Conservation (phyloP, 306 rosid species). For the Prosopis cineraria region DNA sequence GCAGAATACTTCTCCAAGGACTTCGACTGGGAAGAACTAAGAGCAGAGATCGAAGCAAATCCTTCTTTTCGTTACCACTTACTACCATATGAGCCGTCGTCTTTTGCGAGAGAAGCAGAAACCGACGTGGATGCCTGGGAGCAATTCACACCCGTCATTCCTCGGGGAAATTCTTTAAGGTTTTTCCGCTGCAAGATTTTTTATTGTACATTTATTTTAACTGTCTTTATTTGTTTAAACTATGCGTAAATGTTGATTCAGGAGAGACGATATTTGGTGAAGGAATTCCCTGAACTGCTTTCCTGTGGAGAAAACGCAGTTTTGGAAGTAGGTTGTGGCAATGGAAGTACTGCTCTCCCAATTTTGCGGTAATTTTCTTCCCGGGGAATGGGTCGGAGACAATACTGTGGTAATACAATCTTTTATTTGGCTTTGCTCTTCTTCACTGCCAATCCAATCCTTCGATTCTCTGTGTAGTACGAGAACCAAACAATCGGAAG, state of each 20-base stretch:
- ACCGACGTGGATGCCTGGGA: constrained; percentile 74
- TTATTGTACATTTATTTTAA: neutral
- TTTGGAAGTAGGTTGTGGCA: constrained; percentile 94
- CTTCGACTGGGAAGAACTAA: constrained; percentile 82
- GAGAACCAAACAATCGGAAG: no score
- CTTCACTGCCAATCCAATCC: no score
- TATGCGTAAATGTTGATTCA: constrained; percentile 29
- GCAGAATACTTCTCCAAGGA: constrained; percentile 67
- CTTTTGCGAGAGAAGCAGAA: constrained; percentile 28
- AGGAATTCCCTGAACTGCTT: constrained; percentile 80
- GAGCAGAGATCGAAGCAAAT: constrained; percentile 61
- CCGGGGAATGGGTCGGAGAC: neutral
- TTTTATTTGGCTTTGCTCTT: neutral
- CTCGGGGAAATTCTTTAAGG: constrained; percentile 95
- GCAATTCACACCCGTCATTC: constrained; percentile 78
- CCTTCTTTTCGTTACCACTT: constrained; percentile 58
- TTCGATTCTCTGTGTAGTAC: no score
- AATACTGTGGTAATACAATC: neutral
- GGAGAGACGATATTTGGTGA: constrained; percentile 87
- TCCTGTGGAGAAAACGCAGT: constrained; percentile 50
- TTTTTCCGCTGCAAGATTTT: constrained; percentile 6
- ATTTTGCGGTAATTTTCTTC: constrained; percentile 61
- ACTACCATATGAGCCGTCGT: constrained; percentile 42
- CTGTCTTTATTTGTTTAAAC: neutral
- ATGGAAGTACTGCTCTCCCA: constrained; percentile 86